These are phyloP conservation scores for Lizonia empirigonia DNA, from an alignment of 2,329 filamentous ascomycete genomes.

Conservation along the genomic window DNA sequence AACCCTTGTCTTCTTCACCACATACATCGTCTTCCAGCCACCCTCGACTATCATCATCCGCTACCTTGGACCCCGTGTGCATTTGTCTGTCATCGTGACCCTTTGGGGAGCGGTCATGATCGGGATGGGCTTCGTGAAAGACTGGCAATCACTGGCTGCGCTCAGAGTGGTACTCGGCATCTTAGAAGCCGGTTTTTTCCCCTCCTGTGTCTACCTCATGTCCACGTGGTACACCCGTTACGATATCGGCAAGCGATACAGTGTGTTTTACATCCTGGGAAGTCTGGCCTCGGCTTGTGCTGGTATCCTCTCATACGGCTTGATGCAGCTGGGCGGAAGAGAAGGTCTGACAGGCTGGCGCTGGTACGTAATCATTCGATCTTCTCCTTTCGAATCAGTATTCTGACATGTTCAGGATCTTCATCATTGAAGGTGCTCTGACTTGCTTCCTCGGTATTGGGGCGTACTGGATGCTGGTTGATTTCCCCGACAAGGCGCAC, in stretches of 20 bases:
- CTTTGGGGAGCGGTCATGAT: slow-evolving; percentile 54
- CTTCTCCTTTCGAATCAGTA: too few relatives aligned
- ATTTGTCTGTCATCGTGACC: slow-evolving; percentile 43
- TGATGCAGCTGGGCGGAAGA: slow-evolving; percentile 68
- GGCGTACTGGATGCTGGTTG: slow-evolving; percentile 52
- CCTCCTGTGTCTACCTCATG: slow-evolving; percentile 43
- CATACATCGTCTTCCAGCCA: slow-evolving; percentile 52
- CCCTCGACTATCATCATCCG: slow-evolving; percentile 50
- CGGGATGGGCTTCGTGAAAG: slow-evolving; percentile 49
- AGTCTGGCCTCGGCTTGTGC: slow-evolving; percentile 69
- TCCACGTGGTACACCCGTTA: slow-evolving; percentile 53
- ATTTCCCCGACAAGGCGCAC: slow-evolving; percentile 54
- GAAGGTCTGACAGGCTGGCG: slow-evolving; percentile 54
- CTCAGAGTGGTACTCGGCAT: slow-evolving; percentile 49
- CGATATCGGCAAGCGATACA: slow-evolving; percentile 73
- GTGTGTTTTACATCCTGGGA: slow-evolving; percentile 71
- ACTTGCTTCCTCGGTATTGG: slow-evolving; percentile 50
- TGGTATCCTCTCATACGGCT: slow-evolving; percentile 72
- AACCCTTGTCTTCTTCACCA: slow-evolving; percentile 57
- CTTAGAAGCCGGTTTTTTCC: slow-evolving; percentile 49
- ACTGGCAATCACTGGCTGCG: slow-evolving; percentile 45
- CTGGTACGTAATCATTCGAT: slow-evolving; percentile 38
- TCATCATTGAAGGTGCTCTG: slow-evolving; percentile 52
- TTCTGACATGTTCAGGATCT: slow-evolving; percentile 51
- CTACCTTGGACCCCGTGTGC: slow-evolving; percentile 49